Evolutionary conservation across 495 filamentous ascomycete genomes (phyloP), one percentile per base, ranked within the genome.

Genomic region (Penicillium coffeae): DNA sequence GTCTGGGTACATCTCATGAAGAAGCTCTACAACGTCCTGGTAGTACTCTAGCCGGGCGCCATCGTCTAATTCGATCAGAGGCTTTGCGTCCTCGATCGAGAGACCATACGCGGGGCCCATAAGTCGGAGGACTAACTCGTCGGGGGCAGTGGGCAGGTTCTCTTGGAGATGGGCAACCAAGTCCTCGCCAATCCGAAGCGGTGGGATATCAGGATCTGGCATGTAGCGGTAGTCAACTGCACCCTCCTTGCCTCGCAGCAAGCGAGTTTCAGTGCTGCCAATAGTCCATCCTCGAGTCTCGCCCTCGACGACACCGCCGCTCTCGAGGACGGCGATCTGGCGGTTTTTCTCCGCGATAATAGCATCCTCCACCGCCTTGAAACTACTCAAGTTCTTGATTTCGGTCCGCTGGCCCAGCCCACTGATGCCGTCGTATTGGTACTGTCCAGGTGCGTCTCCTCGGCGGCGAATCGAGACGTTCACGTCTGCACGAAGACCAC

Each of bases 201-300:
- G 88, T 0, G 78, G 78, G 8, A 99, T 70, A 65, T 99, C 93
- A 2, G 93, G 89, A 63, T 99, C 93, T 1, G 93, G 93, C 94
- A 98, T 97, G 64, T 97, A 98, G 37, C 93, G 77, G 62, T 98
- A 98, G 57, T 98, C 93, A 2, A 97, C 89, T 58, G 96, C 91
- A 34, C 93, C 94, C 60, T 98, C 93, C 66, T 98, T 98, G 9
- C 89, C 90, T 52, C 93, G 79, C 13, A 98, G 65, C 18, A 81
- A 78, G 38, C 71, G 75, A 15, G 86, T 91, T 48, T 87, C 89
- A 41, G 85, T 87, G 33, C 81, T 87, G 39, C 82, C 81, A 42
- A 94, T 76, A 2, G 88, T 87, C 90, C 90, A 99, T 18, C 94
- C 92, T 38, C 93, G 77, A 21, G 93, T 99, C 70, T 99, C 94